A percentile compares a stretch with the other conserved stretches of the same genome.
Evolutionary conservation across 1,284 basidiomycete genomes (phyloP).

Genomic region (Testicularia cyperi): DNA sequence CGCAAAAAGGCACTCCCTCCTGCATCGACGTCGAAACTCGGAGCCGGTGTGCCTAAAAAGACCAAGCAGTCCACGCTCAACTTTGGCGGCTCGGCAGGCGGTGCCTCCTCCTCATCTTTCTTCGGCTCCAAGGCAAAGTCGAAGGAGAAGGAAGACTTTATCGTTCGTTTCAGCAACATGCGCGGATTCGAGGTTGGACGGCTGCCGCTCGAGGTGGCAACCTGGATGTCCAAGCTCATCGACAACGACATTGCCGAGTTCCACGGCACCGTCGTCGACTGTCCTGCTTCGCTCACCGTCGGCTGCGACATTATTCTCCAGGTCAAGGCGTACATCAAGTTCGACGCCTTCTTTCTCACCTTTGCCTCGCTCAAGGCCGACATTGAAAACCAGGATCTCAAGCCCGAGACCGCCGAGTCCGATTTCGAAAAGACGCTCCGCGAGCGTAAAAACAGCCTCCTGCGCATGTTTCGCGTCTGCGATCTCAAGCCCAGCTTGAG

Average conservation of each 20-base stretch:
- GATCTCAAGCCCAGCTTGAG: slow-evolving; percentile 42
- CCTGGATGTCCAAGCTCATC: slow-evolving; percentile 55
- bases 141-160: slow-evolving; percentile 50
- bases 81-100: slow-evolving; percentile 12
- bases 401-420: slow-evolving; percentile 71
- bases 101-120: not conserved
- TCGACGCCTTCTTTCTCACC: slow-evolving; percentile 28
- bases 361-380: slow-evolving; percentile 2
- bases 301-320: slow-evolving; percentile 56
- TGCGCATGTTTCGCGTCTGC: slow-evolving; percentile 53
- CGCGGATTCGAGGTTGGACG: slow-evolving; percentile 56
- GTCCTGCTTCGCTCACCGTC: slow-evolving; percentile 41
- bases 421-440: slow-evolving; percentile 72
- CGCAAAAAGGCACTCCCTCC: slow-evolving; percentile 25
- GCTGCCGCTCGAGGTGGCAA: slow-evolving; percentile 47
- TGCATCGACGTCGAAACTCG: slow-evolving; percentile 12
- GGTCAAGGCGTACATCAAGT: slow-evolving; percentile 46
- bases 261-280: slow-evolving; percentile 54
- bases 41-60: slow-evolving; percentile 11
- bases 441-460: slow-evolving; percentile 69
- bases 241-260: slow-evolving; percentile 51
- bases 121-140: slow-evolving; percentile 19
- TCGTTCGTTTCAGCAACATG: slow-evolving; percentile 56
- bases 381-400: slow-evolving; percentile 17
- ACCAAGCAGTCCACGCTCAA: slow-evolving; percentile 46